phyloP scores from a whole-genome alignment of 192 early-diverging fungal genomes.

The Mortierella antarctica region DNA sequence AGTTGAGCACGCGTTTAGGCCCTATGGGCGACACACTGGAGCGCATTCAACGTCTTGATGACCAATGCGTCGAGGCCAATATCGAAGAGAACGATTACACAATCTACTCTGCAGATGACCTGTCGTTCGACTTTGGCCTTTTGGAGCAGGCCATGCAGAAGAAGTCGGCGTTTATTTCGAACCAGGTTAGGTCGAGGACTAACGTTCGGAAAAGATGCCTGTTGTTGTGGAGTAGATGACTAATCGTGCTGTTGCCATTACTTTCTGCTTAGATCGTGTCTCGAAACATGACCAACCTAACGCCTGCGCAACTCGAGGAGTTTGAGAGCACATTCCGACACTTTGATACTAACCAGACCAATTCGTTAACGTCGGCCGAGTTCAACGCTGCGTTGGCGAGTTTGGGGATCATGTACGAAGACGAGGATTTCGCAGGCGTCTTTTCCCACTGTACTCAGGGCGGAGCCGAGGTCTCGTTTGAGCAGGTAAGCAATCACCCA shows the following conservation, averaged over 20 bases:
- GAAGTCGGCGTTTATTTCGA: slow-evolving; percentile 91
- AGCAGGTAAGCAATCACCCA: slow-evolving; percentile 64
- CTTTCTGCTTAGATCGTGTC: slow-evolving; percentile 76
- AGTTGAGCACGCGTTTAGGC: slow-evolving; percentile 62
- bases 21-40: slow-evolving; percentile 64
- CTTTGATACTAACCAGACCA: slow-evolving; percentile 91
- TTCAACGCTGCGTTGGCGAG: slow-evolving; percentile 90
- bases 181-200: slow-evolving; percentile 68
- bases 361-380: slow-evolving; percentile 79
- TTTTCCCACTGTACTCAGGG: slow-evolving; percentile 74
- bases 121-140: slow-evolving; percentile 86
- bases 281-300: slow-evolving; percentile 92
- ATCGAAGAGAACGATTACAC: slow-evolving; percentile 96
- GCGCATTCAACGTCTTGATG: slow-evolving; percentile 70
- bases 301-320: slow-evolving; percentile 92
- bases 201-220: neutral
- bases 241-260: neutral
- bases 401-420: slow-evolving; percentile 78
- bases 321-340: slow-evolving; percentile 91
- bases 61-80: slow-evolving; percentile 82
- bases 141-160: slow-evolving; percentile 83
- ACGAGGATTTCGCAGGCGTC: slow-evolving; percentile 76
- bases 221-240: neutral
- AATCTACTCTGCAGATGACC: slow-evolving; percentile 90
- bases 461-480: slow-evolving; percentile 79